phyloP scores from a whole-genome alignment of 768 basidiomycete genomes.

The Gelatoporia subvermispora region DNA sequence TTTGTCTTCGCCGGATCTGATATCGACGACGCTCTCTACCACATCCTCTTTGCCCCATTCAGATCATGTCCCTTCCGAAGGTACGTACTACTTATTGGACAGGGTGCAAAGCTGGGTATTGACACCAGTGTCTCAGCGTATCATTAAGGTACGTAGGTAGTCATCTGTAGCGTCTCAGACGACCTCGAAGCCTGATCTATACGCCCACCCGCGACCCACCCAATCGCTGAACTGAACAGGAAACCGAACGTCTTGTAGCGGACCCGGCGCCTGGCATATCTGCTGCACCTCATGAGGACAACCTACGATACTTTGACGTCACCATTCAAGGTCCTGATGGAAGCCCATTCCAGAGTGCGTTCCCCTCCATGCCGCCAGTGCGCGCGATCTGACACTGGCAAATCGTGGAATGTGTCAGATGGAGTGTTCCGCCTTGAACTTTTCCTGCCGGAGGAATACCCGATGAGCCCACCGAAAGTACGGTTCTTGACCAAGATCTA shows the following conservation, averaged over 20 bases:
- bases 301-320: slow-evolving; percentile 97
- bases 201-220: slow-evolving; percentile 3
- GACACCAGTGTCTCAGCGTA: slow-evolving; percentile 29
- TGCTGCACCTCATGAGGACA: slow-evolving; percentile 95
- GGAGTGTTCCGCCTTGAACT: slow-evolving; percentile 95
- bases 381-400: not conserved
- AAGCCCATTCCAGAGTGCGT: slow-evolving; percentile 77
- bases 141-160: slow-evolving; percentile 42
- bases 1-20: too few species aligned
- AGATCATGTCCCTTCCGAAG: slow-evolving; percentile 49
- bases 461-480: slow-evolving; percentile 99
- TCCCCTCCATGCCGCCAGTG: not conserved
- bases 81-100: slow-evolving; percentile 22
- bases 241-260: slow-evolving; percentile 93
- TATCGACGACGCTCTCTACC: not conserved
- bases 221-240: slow-evolving; percentile 41
- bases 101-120: too few species aligned
- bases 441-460: slow-evolving; percentile 98
- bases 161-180: slow-evolving; percentile 2
- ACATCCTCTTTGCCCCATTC: slow-evolving; percentile 2
- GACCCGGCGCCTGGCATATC: slow-evolving; percentile 97
- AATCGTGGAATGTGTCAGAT: slow-evolving; percentile 38
- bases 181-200: slow-evolving; percentile 14
- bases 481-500: slow-evolving; percentile 97
- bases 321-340: slow-evolving; percentile 92